Evolutionary conservation across 129 eudicot genomes (phyloP), one percentile per base, ranked within the genome.

Genomic region (Lactuca saligna): DNA sequence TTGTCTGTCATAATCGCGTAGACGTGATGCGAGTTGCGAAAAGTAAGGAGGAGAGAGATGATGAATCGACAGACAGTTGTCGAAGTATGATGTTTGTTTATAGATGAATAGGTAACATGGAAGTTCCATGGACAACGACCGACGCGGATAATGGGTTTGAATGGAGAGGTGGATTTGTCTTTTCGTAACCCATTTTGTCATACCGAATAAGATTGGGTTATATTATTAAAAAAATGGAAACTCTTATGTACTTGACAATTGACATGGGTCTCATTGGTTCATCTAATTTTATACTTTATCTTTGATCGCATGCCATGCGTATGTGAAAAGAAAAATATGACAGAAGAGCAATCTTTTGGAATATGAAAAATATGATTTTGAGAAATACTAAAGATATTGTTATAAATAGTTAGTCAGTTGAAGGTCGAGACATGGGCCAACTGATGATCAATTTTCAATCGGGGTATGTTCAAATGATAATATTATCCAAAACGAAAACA

Each of bases 51-150:
- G 70, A 68, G 74, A 76, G 80, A 76, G 80, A 68, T 49, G 69
- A 61, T 68, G 80, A 68, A 41, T 76, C 75, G 57, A 60, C 70
- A 44, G 53, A 66, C 75, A 68, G 70, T 16, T 76, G 75, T 76
- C 63, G 7, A 29, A 34, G 58, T 7, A 35, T 65, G 51, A 46
- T 65, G 58, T 54, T 42, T 66, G 8, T 33, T 6, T 66, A 57
- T 67, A 20, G 50, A 75, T 75, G 1, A 49, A 49, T 29, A n/a
- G 39, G 39, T 9, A 66, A 75, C 74, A 67, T 29, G 69, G 42
- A 32, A 65, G 17, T 13, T 44, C 31, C 48, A 32, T 51, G 46
- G 75, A 70, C 75, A 70, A 42, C 17, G 75, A 70, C 44, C 25
- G 37, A 17, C 6, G 65, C 12, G 6, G 39, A 57, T 10, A 4